phyloP scores from a whole-genome alignment of 2,329 filamentous ascomycete species.

The Cephalotrichum gorgonifer region DNA sequence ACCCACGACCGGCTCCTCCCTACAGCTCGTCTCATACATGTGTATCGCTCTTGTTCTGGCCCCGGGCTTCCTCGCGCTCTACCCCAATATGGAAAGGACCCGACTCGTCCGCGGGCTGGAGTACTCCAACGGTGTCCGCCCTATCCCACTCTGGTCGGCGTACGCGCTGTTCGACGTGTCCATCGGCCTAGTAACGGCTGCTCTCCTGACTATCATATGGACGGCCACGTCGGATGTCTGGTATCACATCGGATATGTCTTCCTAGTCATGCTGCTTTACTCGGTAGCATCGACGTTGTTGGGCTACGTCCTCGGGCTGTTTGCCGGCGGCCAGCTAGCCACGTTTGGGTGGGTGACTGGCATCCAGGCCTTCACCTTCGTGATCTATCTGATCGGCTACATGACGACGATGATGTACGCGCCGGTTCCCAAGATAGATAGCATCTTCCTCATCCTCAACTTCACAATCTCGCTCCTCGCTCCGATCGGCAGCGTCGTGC shows the following conservation, averaged over 20 bases:
- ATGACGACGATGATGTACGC: constrained; percentile 65
- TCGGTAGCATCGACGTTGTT: constrained; percentile 67
- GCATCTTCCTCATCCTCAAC: constrained; percentile 56
- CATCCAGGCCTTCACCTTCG: constrained; percentile 61
- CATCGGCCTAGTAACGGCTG: constrained; percentile 33
- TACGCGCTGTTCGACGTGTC: constrained; percentile 70
- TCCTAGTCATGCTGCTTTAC: constrained; percentile 71
- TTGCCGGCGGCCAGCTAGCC: constrained; percentile 67
- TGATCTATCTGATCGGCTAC: constrained; percentile 63
- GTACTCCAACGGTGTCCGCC: constrained; percentile 83
- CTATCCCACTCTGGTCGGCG: constrained; percentile 73
- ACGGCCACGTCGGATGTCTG: constrained; percentile 54
- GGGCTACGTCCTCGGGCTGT: constrained; percentile 73
- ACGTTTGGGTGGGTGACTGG: constrained; percentile 78
- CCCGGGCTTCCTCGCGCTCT: constrained; percentile 80
- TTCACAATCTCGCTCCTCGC: constrained; percentile 66
- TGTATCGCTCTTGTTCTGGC: constrained; percentile 67
- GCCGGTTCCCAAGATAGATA: constrained; percentile 58
- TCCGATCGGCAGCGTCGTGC: constrained; percentile 65
- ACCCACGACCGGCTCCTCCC: constrained; percentile 56
- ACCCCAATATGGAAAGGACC: constrained; percentile 75
- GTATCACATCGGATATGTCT: constrained; percentile 74
- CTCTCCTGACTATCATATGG: constrained; percentile 60
- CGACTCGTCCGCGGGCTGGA: constrained; percentile 73
- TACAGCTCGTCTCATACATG: constrained; percentile 76